Evolutionary conservation across 2,329 filamentous ascomycete species (phyloP), one percentile per base, ranked within the genome.

Genomic region (Trichoderma endophyticum): DNA sequence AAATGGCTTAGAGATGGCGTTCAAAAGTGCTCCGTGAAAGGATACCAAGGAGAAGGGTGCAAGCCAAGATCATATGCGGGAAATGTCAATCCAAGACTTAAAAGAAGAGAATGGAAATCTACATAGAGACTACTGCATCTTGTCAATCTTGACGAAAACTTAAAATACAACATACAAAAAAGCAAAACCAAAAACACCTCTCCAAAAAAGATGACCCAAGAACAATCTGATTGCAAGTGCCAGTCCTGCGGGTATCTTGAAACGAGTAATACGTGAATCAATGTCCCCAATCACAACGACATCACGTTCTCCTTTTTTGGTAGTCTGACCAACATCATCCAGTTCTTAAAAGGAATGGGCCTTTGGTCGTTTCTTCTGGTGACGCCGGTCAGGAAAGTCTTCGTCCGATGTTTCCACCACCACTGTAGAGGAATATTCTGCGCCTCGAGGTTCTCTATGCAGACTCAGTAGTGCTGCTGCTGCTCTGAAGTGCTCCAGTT

Each of bases 381-480:
- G 71, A n/a, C 32, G 12, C 14, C 30, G 51, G 9, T 57, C 68
- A 3, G 36, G 2, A 4, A 63, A 26, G 7, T 73, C 71, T 8
- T 71, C 32, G 7, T 71, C 67, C 18, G 64, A 67, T 18, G 51
- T 34, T 15, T 70, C 65, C 30, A 59, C 36, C 3, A 39, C 54
- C 3, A 26, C 24, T 5, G 72, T 18, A 5, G 59, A 39, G 34
- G 59, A 30, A 15, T 4, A 3, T 7, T 15, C 64, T 14, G 43
- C 43, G 15, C 34, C 21, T 51, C 68, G 61, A 18, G 30, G 9
- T 6, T 74, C 74, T 28, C 48, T 62, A 4, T 72, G 71, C 12
- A 75, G 30, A 12, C 73, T 73, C 54, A 75, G 39, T 24, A 75
- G 68, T 6, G 64, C 71, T 12, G 34, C 72, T 0, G 74, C 74